phyloP scores from a whole-genome alignment of 2,329 filamentous ascomycete genomes.

The Monilinia laxa region DNA sequence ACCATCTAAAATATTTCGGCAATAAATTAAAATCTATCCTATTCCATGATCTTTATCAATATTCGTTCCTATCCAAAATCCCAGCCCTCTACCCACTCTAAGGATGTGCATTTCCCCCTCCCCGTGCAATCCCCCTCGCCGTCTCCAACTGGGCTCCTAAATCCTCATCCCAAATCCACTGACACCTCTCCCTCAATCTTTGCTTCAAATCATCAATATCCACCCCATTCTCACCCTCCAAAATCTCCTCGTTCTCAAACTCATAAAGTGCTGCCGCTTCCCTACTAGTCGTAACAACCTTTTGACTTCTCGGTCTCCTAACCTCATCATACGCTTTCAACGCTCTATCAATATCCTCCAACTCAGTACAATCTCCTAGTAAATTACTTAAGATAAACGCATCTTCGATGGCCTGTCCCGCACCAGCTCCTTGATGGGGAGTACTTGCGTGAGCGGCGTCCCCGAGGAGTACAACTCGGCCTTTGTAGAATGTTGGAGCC shows the following conservation, averaged over 20 bases:
- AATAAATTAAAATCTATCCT: too few species aligned
- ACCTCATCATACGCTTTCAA: slow-evolving; percentile 54
- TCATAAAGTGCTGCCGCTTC: slow-evolving; percentile 44
- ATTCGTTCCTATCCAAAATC: too few species aligned
- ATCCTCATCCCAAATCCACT: slow-evolving; percentile 44
- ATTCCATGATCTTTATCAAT: too few species aligned
- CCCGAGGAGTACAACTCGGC: slow-evolving; percentile 50
- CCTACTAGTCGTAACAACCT: slow-evolving; percentile 38
- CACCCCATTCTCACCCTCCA: slow-evolving; percentile 42
- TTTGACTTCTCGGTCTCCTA: slow-evolving; percentile 43
- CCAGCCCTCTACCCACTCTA: not conserved
- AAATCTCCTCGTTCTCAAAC: slow-evolving; percentile 44
- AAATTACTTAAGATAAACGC: slow-evolving; percentile 49
- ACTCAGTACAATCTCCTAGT: slow-evolving; percentile 44
- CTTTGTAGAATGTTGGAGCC: slow-evolving; percentile 46
- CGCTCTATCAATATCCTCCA: slow-evolving; percentile 44
- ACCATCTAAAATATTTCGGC: too few species aligned
- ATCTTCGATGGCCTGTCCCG: slow-evolving; percentile 57
- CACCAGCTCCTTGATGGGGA: slow-evolving; percentile 57
- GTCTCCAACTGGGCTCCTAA: slow-evolving; percentile 42
- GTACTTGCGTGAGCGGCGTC: slow-evolving; percentile 57
- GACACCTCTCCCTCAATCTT: slow-evolving; percentile 40
- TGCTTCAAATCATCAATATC: slow-evolving; percentile 43
- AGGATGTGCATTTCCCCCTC: not conserved
- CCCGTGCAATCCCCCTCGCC: slow-evolving; percentile 42